Percentiles rank a stretch among this genome's conserved stretches.
These are phyloP conservation scores for Nothophoma quercina DNA, from an alignment of 2,329 filamentous ascomycete genomes.

Conservation along the genomic window DNA sequence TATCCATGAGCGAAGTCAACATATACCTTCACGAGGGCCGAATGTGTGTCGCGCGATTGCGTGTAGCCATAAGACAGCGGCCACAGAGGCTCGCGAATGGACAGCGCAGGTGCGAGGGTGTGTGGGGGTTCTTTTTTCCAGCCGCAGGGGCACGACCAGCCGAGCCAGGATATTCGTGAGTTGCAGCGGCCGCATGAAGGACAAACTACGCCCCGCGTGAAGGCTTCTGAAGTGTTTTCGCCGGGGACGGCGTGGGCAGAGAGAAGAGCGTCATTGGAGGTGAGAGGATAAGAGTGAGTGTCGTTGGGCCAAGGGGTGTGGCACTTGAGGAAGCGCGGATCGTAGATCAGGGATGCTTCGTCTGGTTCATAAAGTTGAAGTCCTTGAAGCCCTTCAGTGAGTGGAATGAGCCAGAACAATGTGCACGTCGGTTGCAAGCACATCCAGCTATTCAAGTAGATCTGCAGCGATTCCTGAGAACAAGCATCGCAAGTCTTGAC, in stretches of 20 bases:
- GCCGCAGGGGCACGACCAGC: slow-evolving; percentile 68
- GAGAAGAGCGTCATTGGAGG: slow-evolving; percentile 29
- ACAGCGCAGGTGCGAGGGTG: slow-evolving; percentile 34
- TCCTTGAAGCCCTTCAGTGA: slow-evolving; percentile 20
- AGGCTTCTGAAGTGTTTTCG: slow-evolving; percentile 59
- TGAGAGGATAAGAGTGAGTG: slow-evolving; percentile 48
- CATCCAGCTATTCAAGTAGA: slow-evolving; percentile 63
- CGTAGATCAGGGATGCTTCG: slow-evolving; percentile 58
- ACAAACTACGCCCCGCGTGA: slow-evolving; percentile 72
- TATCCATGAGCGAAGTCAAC: slow-evolving; percentile 51
- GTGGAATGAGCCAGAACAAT: slow-evolving; percentile 61
- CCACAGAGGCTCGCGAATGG: slow-evolving; percentile 46
- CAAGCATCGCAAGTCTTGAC: slow-evolving; percentile 52
- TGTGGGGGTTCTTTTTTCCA: slow-evolving; percentile 53
- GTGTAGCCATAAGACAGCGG: slow-evolving; percentile 46
- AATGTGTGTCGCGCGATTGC: slow-evolving; percentile 38
- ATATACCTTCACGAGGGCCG: slow-evolving; percentile 40
- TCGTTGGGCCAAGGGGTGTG: slow-evolving; percentile 56
- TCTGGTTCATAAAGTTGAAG: slow-evolving; percentile 41
- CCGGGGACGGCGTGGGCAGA: slow-evolving; percentile 49
- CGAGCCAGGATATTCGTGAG: slow-evolving; percentile 66
- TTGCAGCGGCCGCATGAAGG: slow-evolving; percentile 68
- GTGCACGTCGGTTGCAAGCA: slow-evolving; percentile 63
- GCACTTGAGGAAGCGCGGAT: slow-evolving; percentile 64
- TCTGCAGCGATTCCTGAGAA: slow-evolving; percentile 39